Percentiles rank a stretch among this genome's conserved stretches.
phyloP scores from a whole-genome alignment of 495 filamentous ascomycete species.

The Aspergillus taichungensis region DNA sequence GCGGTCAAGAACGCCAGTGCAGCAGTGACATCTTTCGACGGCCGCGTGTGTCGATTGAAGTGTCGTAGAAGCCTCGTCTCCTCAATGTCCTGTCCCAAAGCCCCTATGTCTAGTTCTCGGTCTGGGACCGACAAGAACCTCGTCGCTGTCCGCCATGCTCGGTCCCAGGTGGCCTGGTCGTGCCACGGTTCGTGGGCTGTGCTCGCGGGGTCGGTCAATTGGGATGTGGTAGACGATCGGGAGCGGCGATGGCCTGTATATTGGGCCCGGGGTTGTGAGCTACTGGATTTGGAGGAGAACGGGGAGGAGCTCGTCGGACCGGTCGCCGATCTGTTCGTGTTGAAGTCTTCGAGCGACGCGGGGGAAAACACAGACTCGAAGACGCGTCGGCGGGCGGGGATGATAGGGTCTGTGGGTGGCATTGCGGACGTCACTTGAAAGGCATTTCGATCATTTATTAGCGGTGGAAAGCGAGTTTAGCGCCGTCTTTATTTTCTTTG shows the following conservation, averaged over 20 bases:
- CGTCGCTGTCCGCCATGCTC: slow-evolving; percentile 62
- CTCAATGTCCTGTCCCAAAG: slow-evolving; percentile 14
- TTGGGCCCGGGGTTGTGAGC: slow-evolving; percentile 15
- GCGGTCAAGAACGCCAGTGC: slow-evolving; percentile 35
- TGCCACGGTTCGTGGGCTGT: slow-evolving; percentile 11
- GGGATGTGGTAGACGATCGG: slow-evolving; percentile 8
- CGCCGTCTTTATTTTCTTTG: not conserved
- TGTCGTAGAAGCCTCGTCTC: slow-evolving; percentile 21
- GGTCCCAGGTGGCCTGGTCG: slow-evolving; percentile 56
- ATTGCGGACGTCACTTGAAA: not conserved
- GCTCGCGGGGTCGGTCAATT: slow-evolving; percentile 7
- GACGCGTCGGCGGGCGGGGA: slow-evolving; percentile 32
- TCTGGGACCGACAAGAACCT: slow-evolving; percentile 50
- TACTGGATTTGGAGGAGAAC: slow-evolving; percentile 15
- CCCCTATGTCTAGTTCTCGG: slow-evolving; percentile 18
- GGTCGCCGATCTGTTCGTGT: slow-evolving; percentile 13
- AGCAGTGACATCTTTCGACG: slow-evolving; percentile 24
- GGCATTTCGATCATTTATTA: not conserved
- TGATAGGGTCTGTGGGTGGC: slow-evolving; percentile 18
- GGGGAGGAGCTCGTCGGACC: not conserved
- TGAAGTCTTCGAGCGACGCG: slow-evolving; percentile 24
- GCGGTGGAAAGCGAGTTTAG: not conserved
- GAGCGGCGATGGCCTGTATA: not conserved
- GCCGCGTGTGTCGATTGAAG: slow-evolving; percentile 25
- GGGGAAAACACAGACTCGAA: slow-evolving; percentile 47